phyloP scores from a whole-genome alignment of 371 early-diverging fungal species.

The Capniomyces stellatus region DNA sequence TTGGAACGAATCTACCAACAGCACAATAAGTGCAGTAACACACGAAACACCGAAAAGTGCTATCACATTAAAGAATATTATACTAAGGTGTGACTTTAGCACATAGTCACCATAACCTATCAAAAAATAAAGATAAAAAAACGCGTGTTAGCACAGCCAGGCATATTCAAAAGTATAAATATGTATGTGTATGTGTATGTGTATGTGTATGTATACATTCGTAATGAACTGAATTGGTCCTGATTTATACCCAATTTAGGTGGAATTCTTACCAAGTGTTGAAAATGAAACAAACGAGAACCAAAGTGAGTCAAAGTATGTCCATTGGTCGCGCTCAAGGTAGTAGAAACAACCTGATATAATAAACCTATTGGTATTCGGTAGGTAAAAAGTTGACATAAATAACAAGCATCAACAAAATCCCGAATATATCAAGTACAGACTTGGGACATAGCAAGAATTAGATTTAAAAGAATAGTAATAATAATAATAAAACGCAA shows the following conservation, averaged over 20 bases:
- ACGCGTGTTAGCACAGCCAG: too few species aligned
- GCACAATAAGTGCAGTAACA: conserved; percentile 23
- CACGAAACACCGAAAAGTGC: conserved; percentile 22
- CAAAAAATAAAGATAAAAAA: too few species aligned
- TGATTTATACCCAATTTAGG: too few species aligned
- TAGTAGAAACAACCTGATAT: conserved; percentile 13
- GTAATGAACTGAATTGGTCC: too few species aligned
- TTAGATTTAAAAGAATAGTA: too few species aligned
- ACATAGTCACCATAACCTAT: conserved; percentile 20
- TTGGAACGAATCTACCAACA: conserved; percentile 15
- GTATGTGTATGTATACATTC: background rate
- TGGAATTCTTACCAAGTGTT: conserved; percentile 9
- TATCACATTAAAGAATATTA: conserved; percentile 19
- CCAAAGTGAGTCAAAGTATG: conserved; percentile 22
- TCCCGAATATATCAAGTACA: background rate
- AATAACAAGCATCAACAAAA: background rate
- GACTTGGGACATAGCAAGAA: background rate
- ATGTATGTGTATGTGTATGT: too few species aligned
- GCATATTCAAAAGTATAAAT: background rate
- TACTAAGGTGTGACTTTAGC: conserved; percentile 16
- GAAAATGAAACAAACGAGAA: conserved; percentile 25
- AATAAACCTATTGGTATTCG: conserved; percentile 1
- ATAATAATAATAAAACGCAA: too few species aligned
- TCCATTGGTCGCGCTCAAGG: conserved; percentile 14
- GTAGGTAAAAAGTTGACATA: too few species aligned